phyloP scores from a whole-genome alignment of 805 yeast species.

The Saturnispora besseyi region DNA sequence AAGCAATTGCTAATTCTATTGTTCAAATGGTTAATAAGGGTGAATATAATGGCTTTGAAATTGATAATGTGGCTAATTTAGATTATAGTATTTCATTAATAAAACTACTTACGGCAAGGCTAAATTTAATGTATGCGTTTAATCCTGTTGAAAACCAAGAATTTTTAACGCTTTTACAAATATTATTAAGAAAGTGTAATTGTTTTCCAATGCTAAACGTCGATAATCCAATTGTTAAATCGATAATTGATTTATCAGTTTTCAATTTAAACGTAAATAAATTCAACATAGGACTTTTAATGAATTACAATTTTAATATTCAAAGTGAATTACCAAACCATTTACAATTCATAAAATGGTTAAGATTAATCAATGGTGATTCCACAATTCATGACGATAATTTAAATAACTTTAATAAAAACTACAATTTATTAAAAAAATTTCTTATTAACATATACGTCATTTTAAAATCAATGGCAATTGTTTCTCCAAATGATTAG shows the following conservation, averaged over 20 bases:
- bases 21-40: not conserved
- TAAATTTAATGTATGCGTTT: constrained; percentile 17
- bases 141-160: constrained; percentile 17
- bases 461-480: not conserved
- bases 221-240: not conserved
- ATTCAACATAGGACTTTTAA: not conserved
- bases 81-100: constrained; percentile 4
- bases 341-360: constrained; percentile 3
- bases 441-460: constrained; percentile 5
- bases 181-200: constrained; percentile 11
- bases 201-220: constrained; percentile 7
- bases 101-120: constrained; percentile 16
- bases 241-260: not conserved
- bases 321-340: constrained; percentile 1
- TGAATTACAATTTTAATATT: not conserved
- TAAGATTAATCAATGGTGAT: constrained; percentile 4
- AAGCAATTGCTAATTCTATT: not conserved
- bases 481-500: not conserved
- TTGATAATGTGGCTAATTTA: not conserved
- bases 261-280: not conserved
- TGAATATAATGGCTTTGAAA: not conserved
- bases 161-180: constrained; percentile 13
- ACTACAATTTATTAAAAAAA: constrained; percentile 1
- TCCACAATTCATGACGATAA: not conserved
- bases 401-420: not conserved